Evolutionary conservation across 768 basidiomycete species (phyloP).

Genomic region (Harrya chromipes): DNA sequence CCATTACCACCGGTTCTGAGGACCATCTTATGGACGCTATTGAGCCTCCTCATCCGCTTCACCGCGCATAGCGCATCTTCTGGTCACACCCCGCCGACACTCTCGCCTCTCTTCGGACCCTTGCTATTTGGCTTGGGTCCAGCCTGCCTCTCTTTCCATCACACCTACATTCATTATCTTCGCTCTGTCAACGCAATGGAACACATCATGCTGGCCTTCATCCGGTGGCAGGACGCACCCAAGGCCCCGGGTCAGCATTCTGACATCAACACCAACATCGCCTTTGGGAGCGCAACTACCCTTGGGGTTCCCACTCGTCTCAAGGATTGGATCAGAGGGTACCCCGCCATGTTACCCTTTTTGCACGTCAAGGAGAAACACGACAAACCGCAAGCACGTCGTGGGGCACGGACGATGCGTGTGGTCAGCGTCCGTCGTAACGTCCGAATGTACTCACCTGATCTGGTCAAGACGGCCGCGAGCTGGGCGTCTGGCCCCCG

Average conservation of each 20-base stretch:
- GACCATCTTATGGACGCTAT: conserved; percentile 61
- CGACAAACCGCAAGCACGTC: conserved; percentile 59
- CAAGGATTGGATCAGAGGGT: conserved; percentile 88
- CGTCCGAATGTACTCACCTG: conserved; percentile 84
- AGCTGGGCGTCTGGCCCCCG: conserved; percentile 44
- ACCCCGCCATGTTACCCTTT: conserved; percentile 74
- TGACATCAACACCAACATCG: conserved; percentile 31
- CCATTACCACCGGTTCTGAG: conserved; percentile 51
- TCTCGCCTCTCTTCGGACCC: conserved; percentile 88
- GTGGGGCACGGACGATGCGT: conserved; percentile 73
- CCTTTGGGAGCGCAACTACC: conserved; percentile 50
- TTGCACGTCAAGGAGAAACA: conserved; percentile 49
- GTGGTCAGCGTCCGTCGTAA: conserved; percentile 76
- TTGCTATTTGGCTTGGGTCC: conserved; percentile 80
- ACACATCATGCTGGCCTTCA: conserved; percentile 87
- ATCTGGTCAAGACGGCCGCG: conserved; percentile 68
- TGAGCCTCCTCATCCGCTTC: conserved; percentile 79
- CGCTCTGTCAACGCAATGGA: conserved; percentile 85
- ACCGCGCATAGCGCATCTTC: conserved; percentile 81
- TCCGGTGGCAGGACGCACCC: conserved; percentile 75
- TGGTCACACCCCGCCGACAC: conserved; percentile 87
- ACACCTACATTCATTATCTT: conserved; percentile 68
- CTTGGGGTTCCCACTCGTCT: conserved; percentile 81
- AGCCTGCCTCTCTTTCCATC: conserved; percentile 48
- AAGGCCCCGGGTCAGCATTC: conserved; percentile 29